Evolutionary conservation across 495 filamentous ascomycete genomes (phyloP).

Genomic region (Trichoderma asperelloides): DNA sequence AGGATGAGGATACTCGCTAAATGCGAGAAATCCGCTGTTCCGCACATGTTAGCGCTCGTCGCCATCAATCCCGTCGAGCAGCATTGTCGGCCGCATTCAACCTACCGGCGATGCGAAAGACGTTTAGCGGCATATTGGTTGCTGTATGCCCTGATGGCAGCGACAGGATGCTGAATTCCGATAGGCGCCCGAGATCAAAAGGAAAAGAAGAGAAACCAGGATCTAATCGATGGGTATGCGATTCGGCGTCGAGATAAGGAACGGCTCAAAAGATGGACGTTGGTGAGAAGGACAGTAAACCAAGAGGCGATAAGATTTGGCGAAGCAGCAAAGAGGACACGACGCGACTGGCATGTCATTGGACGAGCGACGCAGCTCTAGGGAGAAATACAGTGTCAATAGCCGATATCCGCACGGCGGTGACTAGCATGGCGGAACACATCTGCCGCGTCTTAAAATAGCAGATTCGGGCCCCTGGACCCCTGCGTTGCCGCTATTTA

Average conservation of each 20-base stretch:
- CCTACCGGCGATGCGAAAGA: slow-evolving; percentile 80
- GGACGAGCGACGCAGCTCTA: background rate
- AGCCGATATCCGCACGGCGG: background rate
- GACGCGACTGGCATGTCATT: slow-evolving; percentile 23
- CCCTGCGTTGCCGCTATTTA: background rate
- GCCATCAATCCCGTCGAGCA: background rate
- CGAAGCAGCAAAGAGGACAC: slow-evolving; percentile 26
- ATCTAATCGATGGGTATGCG: background rate
- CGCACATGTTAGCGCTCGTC: background rate
- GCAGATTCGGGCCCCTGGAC: background rate
- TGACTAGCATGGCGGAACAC: background rate
- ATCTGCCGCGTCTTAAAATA: background rate
- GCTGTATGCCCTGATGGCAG: background rate
- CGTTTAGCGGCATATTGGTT: slow-evolving; percentile 56
- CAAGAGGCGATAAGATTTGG: slow-evolving; percentile 6
- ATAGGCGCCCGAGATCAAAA: background rate
- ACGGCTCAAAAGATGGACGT: slow-evolving; percentile 8
- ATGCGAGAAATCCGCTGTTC: slow-evolving; percentile 84
- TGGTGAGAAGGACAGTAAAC: background rate
- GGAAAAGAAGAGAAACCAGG: background rate
- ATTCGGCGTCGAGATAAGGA: background rate
- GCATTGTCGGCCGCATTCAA: slow-evolving; percentile 11
- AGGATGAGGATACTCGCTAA: slow-evolving; percentile 89
- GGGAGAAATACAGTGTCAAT: background rate
- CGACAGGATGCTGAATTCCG: background rate